Base-by-base conservation (phyloP, 2,329 filamentous ascomycete species). In the Hymenoscyphus fructigenus region DNA sequence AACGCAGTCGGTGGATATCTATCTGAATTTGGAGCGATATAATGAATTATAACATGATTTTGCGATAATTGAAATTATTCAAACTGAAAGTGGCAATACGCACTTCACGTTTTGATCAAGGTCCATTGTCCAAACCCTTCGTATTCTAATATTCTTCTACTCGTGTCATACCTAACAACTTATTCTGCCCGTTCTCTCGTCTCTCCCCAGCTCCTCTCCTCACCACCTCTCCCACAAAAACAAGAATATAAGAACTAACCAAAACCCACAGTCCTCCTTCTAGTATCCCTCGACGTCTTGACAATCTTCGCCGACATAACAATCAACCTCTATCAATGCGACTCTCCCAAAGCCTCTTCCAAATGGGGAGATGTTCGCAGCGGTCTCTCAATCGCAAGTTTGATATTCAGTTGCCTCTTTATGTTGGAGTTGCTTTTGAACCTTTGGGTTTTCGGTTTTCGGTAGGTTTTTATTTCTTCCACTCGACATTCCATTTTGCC, bases 341-440 rank as follows among this genome's bases (percentile, higher is more conserved):
- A 83, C 68, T 69, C 74, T 62, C 62, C 65, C 3, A 65, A 63
- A 53, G 64, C 65, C 1, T 68, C 69, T 23, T 71, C 72, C 5
- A 64, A 32, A 17, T 79, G 77, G 75, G 71, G 75, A 58, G 71
- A 75, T 57, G 77, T 78, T 2, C 72, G 79, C 28, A 73, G 79
- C 10, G 79, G 74, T 0, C 76, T 91, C 50, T 81, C 81, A 14
- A 77, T 81, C 2, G 76, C 84, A 38, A 84, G 85, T 5, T 75
- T 90, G 56, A 78, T 84, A 1, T 86, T 91, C 72, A 88, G 85
- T 63, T 85, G 81, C 69, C 71, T 90, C 32, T 91, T 91, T 73
- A 80, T 91, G 79, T 70, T 82, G 0, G 89, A 91, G 76, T 75
- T 91, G 74, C 62, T 83, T 10, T 76, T 83, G 2, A 84, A 82